Evolutionary conservation across 169 alveolate genomes (phyloP), one percentile per base, ranked within the genome.

Genomic region (Babesia ovis): DNA sequence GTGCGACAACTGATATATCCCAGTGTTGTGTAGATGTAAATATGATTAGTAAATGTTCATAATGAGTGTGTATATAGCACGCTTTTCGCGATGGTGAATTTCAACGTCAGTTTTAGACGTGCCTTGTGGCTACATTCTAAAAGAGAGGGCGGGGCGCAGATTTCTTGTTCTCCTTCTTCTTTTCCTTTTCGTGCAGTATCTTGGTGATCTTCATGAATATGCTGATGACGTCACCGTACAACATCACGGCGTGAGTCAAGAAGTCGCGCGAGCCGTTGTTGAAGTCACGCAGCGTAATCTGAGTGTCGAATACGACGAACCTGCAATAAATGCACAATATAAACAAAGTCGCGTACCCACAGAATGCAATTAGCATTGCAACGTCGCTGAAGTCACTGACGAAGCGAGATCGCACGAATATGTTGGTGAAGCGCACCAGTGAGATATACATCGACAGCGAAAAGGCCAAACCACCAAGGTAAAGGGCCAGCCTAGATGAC

Each of bases 261-360:
- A 20, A 71, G 42, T 79, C 83, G n/a, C 57, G 60, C 22, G 53
- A 27, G 20, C 87, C 87, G 34, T 34, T 11, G 55, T 37, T 20
- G 72, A 79, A 69, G 29, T 70, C 83, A 27, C n/a, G 20, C 27
- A 79, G 77, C 22, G 69, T 61, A 32, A 68, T 32, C 32, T 79
- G 87, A 3, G 87, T 79, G 60, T 79, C 84, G 61, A 64, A 25
- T 43, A 66, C 50, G 51, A 74, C 59, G 64, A 64, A 72, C 68
- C 83, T 72, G 22, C 37, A 16, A 23, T 0, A 16, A 31, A 18
- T 12, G 41, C 3, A 12, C 0, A 9, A 14, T 5, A 61, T 12
- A 2, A 18, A 54, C 29, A 3, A 14, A 37, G 14, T 39, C 8
- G 48, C 86, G 25, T 68, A 79, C 87, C 87, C 87, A 34, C 62